Evolutionary conservation across 805 yeast genomes (phyloP).

Genomic region (Komagataella mondaviorum): DNA sequence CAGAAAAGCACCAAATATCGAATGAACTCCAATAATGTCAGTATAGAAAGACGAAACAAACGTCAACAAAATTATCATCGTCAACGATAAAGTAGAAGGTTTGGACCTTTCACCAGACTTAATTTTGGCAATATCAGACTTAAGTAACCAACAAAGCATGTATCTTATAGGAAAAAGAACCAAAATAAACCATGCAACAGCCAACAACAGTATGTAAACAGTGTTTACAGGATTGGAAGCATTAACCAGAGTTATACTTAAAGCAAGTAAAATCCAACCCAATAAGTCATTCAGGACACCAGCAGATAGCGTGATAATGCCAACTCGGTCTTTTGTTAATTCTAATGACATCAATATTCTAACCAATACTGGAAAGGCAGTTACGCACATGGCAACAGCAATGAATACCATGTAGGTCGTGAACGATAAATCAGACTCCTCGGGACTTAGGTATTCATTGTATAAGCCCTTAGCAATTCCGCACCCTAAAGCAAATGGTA

Average conservation of each 20-base stretch:
- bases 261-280: slow-evolving; percentile 73
- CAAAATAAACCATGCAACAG: slow-evolving; percentile 57
- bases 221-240: slow-evolving; percentile 57
- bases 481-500: slow-evolving; percentile 75
- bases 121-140: slow-evolving; percentile 22
- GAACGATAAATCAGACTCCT: slow-evolving; percentile 27
- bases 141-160: slow-evolving; percentile 28
- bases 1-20: slow-evolving; percentile 77
- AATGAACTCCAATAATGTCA: slow-evolving; percentile 76
- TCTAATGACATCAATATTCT: slow-evolving; percentile 66
- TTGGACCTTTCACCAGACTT: slow-evolving; percentile 34
- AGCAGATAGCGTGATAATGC: slow-evolving; percentile 64
- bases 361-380: slow-evolving; percentile 78
- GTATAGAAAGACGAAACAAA: slow-evolving; percentile 66
- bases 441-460: slow-evolving; percentile 29
- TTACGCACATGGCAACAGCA: slow-evolving; percentile 73
- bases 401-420: slow-evolving; percentile 71
- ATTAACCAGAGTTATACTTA: slow-evolving; percentile 66
- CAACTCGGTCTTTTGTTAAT: slow-evolving; percentile 59
- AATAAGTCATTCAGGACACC: slow-evolving; percentile 70
- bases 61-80: slow-evolving; percentile 39
- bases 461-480: slow-evolving; percentile 57
- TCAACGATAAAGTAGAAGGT: slow-evolving; percentile 49
- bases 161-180: slow-evolving; percentile 44
- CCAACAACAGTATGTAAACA: slow-evolving; percentile 51